Percentiles rank a stretch among this genome's conserved stretches.
Conservation (phyloP, 352 stramenopile species). For the Globisporangium rhizosaccharum region DNA sequence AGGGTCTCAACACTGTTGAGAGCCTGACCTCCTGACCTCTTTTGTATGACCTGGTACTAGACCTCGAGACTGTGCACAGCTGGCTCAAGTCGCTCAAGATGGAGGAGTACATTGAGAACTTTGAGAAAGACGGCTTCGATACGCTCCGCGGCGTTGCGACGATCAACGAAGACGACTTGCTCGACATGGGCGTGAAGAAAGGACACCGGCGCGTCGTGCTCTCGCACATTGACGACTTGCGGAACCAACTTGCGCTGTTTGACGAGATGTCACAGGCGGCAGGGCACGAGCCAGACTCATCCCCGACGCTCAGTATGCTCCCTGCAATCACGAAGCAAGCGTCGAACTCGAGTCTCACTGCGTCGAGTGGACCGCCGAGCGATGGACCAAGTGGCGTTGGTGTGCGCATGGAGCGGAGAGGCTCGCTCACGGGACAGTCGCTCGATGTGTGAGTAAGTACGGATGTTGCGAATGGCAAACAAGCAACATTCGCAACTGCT, state of each 20-base stretch:
- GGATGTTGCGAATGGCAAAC: too few relatives aligned
- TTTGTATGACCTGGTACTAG: slow-evolving; percentile 16
- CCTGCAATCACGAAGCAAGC: slow-evolving; percentile 46
- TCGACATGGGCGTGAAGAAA: slow-evolving; percentile 88
- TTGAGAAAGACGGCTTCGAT: slow-evolving; percentile 87
- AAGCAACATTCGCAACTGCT: too few relatives aligned
- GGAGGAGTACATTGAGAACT: slow-evolving; percentile 85
- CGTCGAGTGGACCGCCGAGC: slow-evolving; percentile 9
- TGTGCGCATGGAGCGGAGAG: slow-evolving; percentile 41
- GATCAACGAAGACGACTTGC: slow-evolving; percentile 83
- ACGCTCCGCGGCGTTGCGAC: slow-evolving; percentile 78
- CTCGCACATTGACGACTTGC: slow-evolving; percentile 82
- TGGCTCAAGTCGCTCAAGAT: slow-evolving; percentile 87
- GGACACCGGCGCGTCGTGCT: slow-evolving; percentile 80
- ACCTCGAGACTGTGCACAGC: slow-evolving; percentile 76
- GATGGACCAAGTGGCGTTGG: slow-evolving; percentile 12
- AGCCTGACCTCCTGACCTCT: not conserved
- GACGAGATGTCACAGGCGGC: slow-evolving; percentile 54
- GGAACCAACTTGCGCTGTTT: slow-evolving; percentile 50
- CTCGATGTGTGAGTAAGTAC: slow-evolving; percentile 9
- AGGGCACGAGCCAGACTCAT: slow-evolving; percentile 63
- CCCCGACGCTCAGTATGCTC: slow-evolving; percentile 76
- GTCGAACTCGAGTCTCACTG: slow-evolving; percentile 31
- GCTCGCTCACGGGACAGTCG: slow-evolving; percentile 28
- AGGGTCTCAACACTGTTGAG: not conserved